phyloP scores from a whole-genome alignment of 306 rosid genomes.

The Heteromeles arbutifolia region DNA sequence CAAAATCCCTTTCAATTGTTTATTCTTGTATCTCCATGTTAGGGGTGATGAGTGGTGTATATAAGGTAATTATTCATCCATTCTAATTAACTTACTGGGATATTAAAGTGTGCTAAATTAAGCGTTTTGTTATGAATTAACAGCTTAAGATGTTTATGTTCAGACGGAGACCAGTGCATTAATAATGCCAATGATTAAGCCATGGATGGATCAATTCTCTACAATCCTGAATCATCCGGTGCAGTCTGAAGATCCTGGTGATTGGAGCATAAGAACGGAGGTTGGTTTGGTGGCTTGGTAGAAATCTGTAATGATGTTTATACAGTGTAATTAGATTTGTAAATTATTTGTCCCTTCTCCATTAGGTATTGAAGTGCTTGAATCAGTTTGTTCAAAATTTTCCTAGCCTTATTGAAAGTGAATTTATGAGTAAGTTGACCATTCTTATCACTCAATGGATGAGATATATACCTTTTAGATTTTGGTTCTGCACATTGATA shows the following conservation, averaged over 20 bases:
- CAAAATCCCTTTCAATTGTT: conserved; percentile 73
- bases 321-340: not conserved
- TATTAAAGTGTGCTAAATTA: conserved; percentile 20
- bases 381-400: conserved; percentile 82
- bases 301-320: not conserved
- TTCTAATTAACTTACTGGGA: conserved; percentile 12
- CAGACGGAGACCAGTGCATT: conserved; percentile 69
- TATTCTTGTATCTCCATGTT: conserved; percentile 78
- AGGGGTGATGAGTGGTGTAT: conserved; percentile 87
- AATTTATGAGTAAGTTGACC: conserved; percentile 53
- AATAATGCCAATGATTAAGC: conserved; percentile 62
- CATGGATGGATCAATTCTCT: conserved; percentile 82
- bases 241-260: conserved; percentile 82
- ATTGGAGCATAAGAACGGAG: conserved; percentile 90
- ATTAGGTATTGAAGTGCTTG: conserved; percentile 89
- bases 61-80: conserved; percentile 47
- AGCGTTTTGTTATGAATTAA: conserved; percentile 28
- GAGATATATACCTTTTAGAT: conserved; percentile 8
- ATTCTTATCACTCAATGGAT: not conserved
- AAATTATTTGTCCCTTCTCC: conserved; percentile 12
- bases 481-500: conserved; percentile 7
- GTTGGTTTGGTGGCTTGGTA: conserved; percentile 32
- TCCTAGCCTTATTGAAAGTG: conserved; percentile 60
- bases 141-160: conserved; percentile 32
- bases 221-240: conserved; percentile 60